Conservation (phyloP, 257 asterid genomes). For the Rehmannia glutinosa region DNA sequence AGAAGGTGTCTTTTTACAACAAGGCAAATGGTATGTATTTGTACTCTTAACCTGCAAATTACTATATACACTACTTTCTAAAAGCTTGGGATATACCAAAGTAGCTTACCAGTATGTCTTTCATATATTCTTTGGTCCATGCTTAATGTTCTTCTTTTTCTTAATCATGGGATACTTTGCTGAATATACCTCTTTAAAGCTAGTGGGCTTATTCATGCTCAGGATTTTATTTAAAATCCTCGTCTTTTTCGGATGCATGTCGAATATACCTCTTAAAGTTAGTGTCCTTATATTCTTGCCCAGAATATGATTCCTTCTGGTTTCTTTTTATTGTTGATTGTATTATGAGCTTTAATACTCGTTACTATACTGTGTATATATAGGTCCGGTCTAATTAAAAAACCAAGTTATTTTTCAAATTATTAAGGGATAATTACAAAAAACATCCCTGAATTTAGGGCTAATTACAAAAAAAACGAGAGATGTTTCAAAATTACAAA, state of each 20-base stretch:
- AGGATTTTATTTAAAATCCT: slow-evolving; percentile 9
- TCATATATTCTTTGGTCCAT: slow-evolving; percentile 40
- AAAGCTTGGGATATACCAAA: slow-evolving; percentile 63
- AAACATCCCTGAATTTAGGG: too few species aligned
- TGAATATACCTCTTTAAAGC: slow-evolving; percentile 33
- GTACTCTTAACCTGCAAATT: slow-evolving; percentile 54
- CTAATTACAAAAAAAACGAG: too few species aligned
- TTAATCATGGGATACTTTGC: slow-evolving; percentile 18
- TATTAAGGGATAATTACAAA: too few species aligned
- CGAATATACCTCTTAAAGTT: slow-evolving; percentile 41
- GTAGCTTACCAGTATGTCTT: slow-evolving; percentile 24
- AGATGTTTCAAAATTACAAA: not conserved
- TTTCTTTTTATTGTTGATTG: slow-evolving; percentile 6
- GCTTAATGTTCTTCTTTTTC: slow-evolving; percentile 22
- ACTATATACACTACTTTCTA: slow-evolving; percentile 37
- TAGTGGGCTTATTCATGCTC: slow-evolving; percentile 23
- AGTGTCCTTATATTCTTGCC: slow-evolving; percentile 8
- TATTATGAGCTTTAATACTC: not conserved
- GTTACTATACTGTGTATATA: not conserved
- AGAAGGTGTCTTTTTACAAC: slow-evolving; percentile 31
- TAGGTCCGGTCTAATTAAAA: too few species aligned
- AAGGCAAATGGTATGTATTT: slow-evolving; percentile 56
- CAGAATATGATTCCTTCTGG: not conserved
- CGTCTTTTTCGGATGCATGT: slow-evolving; percentile 16
- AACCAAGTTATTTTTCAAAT: too few species aligned